phyloP scores from a whole-genome alignment of 2,329 filamentous ascomycete species.

The Calonectria hawksworthii region DNA sequence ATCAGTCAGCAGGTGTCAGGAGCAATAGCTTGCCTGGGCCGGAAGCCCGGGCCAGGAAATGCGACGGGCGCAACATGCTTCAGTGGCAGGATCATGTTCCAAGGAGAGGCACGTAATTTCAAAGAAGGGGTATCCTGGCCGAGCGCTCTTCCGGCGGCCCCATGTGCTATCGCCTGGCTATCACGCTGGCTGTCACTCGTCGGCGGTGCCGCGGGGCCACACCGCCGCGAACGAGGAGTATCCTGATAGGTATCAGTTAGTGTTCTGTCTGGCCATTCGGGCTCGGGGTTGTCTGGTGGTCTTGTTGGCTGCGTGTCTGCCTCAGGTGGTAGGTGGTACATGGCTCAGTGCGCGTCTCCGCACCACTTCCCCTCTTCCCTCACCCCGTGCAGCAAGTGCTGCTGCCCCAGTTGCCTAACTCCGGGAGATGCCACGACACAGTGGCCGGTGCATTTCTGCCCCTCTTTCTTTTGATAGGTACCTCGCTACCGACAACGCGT shows the following conservation, averaged over 20 bases:
- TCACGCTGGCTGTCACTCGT: background rate
- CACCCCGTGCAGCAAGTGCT: background rate
- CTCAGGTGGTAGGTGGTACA: conserved; percentile 23
- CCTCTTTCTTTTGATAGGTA: background rate
- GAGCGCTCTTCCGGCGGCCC: background rate
- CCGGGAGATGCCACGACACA: conserved; percentile 21
- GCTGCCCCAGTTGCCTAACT: background rate
- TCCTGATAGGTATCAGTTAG: conserved; percentile 7
- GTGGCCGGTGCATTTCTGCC: conserved; percentile 1
- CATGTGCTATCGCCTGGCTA: conserved; percentile 12
- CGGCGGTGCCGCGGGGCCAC: background rate
- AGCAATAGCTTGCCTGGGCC: conserved; percentile 6
- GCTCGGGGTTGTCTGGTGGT: conserved; percentile 9
- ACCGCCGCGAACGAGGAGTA: background rate
- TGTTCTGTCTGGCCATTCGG: background rate
- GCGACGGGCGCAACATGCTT: conserved; percentile 13
- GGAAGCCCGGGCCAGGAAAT: conserved; percentile 18
- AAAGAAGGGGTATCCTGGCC: conserved; percentile 17
- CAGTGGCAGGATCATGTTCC: conserved; percentile 5
- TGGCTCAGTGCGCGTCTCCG: background rate
- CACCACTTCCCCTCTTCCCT: conserved; percentile 9
- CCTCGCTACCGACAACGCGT: background rate
- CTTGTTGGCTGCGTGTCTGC: conserved; percentile 17
- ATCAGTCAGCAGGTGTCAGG: conserved; percentile 17
- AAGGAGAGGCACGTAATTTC: conserved; percentile 19